phyloP scores from a whole-genome alignment of 2,329 filamentous ascomycete genomes.

The Lithohypha guttulata region DNA sequence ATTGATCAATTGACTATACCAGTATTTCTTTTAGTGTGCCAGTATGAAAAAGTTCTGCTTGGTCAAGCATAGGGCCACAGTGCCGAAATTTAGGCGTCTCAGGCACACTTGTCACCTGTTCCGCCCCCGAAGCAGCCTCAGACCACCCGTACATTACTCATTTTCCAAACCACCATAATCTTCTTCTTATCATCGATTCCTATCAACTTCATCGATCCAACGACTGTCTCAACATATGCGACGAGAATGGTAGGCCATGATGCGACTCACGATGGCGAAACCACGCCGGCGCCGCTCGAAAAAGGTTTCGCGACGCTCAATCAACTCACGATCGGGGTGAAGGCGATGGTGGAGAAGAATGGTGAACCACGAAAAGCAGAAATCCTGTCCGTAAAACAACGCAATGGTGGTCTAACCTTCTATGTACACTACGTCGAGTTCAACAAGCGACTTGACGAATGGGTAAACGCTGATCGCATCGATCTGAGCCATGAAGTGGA shows the following conservation, averaged over 20 bases:
- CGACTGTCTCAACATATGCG: slow-evolving; percentile 9
- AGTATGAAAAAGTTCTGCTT: too few relatives aligned
- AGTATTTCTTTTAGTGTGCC: too few relatives aligned
- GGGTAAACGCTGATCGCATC: slow-evolving; percentile 72
- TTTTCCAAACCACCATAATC: too few relatives aligned
- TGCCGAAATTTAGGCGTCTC: too few relatives aligned
- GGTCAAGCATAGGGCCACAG: too few relatives aligned
- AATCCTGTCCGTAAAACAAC: slow-evolving; percentile 86
- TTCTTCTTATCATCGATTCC: slow-evolving; percentile 4
- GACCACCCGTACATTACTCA: too few relatives aligned
- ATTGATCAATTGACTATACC: too few relatives aligned
- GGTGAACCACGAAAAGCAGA: slow-evolving; percentile 83
- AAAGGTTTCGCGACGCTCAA: slow-evolving; percentile 77
- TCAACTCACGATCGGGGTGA: slow-evolving; percentile 62
- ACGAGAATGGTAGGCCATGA: slow-evolving; percentile 45
- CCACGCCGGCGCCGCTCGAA: slow-evolving; percentile 51
- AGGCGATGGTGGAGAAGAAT: slow-evolving; percentile 62
- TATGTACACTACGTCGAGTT: slow-evolving; percentile 98
- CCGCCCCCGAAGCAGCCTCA: too few relatives aligned
- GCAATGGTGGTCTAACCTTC: slow-evolving; percentile 77
- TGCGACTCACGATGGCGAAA: slow-evolving; percentile 41
- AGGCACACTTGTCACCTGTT: too few relatives aligned
- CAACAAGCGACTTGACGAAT: slow-evolving; percentile 84
- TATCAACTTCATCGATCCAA: slow-evolving; percentile 12
- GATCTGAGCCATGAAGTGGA: slow-evolving; percentile 86